These are phyloP conservation scores for Plasmodium gonderi DNA, from an alignment of 169 alveolate genomes.

Conservation along the genomic window DNA sequence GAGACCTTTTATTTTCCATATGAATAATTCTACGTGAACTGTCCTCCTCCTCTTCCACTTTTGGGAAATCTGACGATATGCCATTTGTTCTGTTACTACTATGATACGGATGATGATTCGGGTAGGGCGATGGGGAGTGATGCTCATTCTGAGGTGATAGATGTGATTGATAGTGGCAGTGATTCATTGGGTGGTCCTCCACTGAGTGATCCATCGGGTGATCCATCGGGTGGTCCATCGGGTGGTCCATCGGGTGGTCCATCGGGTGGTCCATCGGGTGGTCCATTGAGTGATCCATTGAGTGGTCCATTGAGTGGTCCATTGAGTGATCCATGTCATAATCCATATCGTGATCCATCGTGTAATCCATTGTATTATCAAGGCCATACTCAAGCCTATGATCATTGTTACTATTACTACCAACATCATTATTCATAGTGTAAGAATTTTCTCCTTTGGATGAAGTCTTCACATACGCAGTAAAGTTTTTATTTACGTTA, in stretches of 20 bases:
- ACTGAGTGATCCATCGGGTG: too few species aligned
- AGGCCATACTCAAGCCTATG: background rate
- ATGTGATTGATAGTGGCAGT: too few species aligned
- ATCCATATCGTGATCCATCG: background rate
- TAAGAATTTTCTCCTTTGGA: background rate
- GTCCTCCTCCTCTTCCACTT: background rate
- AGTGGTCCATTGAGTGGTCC: background rate
- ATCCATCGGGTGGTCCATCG: too few species aligned
- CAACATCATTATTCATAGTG: background rate
- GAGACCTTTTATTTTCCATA: background rate
- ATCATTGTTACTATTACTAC: background rate
- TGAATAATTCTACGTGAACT: background rate
- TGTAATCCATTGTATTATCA: background rate
- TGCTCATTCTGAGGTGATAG: background rate
- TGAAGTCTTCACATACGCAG: constrained; percentile 24
- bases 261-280: background rate
- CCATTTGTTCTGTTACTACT: background rate
- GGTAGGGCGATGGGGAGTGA: background rate
- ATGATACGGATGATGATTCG: background rate
- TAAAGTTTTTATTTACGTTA: constrained; percentile 34
- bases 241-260: background rate
- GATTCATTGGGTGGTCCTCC: too few species aligned
- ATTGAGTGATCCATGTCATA: background rate
- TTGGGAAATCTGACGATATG: background rate
- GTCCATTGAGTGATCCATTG: background rate